These are phyloP conservation scores for Lactuca sativa DNA, from an alignment of 129 eudicot species.

Conservation along the genomic window DNA sequence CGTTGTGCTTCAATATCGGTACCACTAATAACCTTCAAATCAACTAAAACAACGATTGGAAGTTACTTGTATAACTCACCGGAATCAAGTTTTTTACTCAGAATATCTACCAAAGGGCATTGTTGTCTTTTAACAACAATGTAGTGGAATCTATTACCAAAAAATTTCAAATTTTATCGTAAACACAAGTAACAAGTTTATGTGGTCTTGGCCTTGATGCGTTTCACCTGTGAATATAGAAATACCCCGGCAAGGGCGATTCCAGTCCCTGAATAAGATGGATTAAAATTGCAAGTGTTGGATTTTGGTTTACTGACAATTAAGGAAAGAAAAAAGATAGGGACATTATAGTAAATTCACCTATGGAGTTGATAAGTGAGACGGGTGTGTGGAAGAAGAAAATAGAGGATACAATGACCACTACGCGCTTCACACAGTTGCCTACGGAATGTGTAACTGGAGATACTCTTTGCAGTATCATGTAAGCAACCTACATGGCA, in stretches of 20 bases:
- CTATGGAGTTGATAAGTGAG: conserved; percentile 71
- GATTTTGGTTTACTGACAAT: background rate
- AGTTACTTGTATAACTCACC: background rate
- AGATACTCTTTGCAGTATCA: conserved; percentile 92
- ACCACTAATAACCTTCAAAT: conserved; percentile 9
- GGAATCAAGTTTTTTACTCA: background rate
- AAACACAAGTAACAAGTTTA: conserved; percentile 24
- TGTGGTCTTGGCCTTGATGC: conserved; percentile 63
- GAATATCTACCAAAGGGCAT: conserved; percentile 8
- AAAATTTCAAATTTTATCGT: background rate
- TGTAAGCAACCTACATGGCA: conserved; percentile 76
- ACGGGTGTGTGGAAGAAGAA: conserved; percentile 92
- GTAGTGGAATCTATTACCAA: background rate
- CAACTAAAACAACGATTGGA: conserved; percentile 5
- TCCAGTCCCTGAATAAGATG: conserved; percentile 65
- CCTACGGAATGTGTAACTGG: conserved; percentile 96
- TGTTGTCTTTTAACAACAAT: background rate
- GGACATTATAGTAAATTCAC: conserved; percentile 37
- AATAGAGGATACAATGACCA: conserved; percentile 82
- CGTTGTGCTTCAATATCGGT: conserved; percentile 4
- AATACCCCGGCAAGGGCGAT: conserved; percentile 97
- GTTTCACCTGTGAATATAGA: conserved; percentile 80
- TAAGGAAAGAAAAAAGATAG: background rate
- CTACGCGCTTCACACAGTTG: conserved; percentile 95
- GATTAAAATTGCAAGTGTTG: background rate